These are phyloP conservation scores for Phanerodontia chrysosporium DNA, from an alignment of 768 basidiomycete genomes.

Conservation along the genomic window DNA sequence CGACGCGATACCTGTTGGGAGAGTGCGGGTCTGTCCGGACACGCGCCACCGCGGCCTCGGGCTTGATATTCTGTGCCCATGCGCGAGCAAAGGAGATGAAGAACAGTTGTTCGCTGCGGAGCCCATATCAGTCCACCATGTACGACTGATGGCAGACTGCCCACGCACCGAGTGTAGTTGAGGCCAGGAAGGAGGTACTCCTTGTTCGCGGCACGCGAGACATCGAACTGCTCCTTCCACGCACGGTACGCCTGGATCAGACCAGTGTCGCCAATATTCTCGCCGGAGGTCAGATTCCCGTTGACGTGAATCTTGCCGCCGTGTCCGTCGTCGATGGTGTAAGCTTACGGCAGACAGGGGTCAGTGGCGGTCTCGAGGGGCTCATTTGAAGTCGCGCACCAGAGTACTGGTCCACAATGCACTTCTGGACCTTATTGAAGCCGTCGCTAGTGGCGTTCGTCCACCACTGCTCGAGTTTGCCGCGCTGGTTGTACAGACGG, in stretches of 20 bases:
- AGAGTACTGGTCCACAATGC: conserved; percentile 91
- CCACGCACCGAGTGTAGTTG: conserved; percentile 58
- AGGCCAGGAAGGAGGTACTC: conserved; percentile 84
- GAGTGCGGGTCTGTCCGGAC: conserved; percentile 89
- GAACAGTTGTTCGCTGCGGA: conserved; percentile 81
- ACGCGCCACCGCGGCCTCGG: conserved; percentile 73
- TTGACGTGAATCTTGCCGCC: conserved; percentile 84
- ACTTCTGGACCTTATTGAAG: conserved; percentile 79
- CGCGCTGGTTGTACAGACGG: conserved; percentile 84
- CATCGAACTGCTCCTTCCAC: conserved; percentile 76
- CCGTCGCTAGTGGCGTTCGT: conserved; percentile 79
- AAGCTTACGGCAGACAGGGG: conserved; percentile 43
- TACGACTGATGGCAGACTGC: neutral
- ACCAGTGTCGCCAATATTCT: conserved; percentile 87
- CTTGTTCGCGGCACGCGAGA: conserved; percentile 50
- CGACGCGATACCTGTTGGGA: conserved; percentile 72
- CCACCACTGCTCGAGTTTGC: conserved; percentile 92
- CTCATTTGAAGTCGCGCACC: conserved; percentile 34
- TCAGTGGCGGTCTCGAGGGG: neutral
- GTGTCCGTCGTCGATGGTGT: conserved; percentile 80
- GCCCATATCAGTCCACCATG: neutral
- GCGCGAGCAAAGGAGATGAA: conserved; percentile 86
- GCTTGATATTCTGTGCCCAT: conserved; percentile 83
- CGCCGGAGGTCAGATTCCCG: conserved; percentile 73
- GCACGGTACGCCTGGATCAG: conserved; percentile 86